Conservation (phyloP, 2,329 filamentous ascomycete genomes). For the Pleomassaria siparia region DNA sequence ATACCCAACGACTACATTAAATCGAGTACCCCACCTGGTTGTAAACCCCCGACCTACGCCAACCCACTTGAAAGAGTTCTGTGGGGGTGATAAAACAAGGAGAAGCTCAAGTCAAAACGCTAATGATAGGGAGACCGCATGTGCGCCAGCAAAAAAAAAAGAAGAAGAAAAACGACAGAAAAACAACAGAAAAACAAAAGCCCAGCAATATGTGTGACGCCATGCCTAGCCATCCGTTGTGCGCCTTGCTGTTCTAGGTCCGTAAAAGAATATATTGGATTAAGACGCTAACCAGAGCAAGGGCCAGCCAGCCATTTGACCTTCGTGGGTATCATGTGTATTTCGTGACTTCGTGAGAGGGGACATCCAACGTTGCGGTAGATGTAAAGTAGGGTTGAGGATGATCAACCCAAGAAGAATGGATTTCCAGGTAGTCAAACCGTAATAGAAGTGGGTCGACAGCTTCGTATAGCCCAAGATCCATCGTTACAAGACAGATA, state of each 20-base stretch:
- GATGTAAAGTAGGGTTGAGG: constrained; percentile 7
- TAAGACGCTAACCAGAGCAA: constrained; percentile 26
- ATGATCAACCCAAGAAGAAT: not conserved
- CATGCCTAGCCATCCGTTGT: not conserved
- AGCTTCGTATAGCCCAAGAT: not conserved
- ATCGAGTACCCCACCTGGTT: not conserved
- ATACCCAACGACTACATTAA: not conserved
- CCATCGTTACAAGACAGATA: not conserved
- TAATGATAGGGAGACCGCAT: not conserved
- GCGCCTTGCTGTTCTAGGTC: not conserved
- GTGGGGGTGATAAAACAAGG: not conserved
- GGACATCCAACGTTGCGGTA: constrained; percentile 6
- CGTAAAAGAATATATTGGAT: constrained; percentile 3
- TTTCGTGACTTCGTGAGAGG: constrained; percentile 38
- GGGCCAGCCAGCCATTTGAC: constrained; percentile 20
- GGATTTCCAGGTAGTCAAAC: not conserved
- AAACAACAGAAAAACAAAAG: not conserved
- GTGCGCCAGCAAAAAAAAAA: not conserved
- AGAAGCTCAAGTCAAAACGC: not conserved
- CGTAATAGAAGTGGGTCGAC: not conserved
- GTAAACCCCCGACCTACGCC: no score
- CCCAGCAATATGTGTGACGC: not conserved
- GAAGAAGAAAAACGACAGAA: not conserved
- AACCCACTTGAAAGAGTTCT: no score
- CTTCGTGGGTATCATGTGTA: constrained; percentile 42